phyloP scores from a whole-genome alignment of 805 yeast genomes.

The Candida nanaspora region DNA sequence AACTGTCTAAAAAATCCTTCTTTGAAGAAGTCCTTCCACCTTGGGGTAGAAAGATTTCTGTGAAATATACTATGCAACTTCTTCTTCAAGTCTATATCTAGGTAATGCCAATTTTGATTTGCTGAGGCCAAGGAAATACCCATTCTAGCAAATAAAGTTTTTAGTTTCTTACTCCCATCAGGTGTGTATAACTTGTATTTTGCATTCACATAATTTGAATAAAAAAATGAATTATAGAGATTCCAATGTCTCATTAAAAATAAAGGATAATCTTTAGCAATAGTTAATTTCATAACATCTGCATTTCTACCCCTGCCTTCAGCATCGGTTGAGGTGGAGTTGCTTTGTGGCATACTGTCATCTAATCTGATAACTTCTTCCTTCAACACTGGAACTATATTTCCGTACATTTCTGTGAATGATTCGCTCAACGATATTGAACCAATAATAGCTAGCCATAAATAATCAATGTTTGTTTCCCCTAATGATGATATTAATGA shows the following conservation, averaged over 20 bases:
- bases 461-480: constrained; percentile 57
- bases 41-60: constrained; percentile 66
- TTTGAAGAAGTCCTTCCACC: constrained; percentile 72
- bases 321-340: background rate
- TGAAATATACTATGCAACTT: constrained; percentile 62
- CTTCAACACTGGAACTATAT: constrained; percentile 62
- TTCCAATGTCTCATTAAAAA: constrained; percentile 91
- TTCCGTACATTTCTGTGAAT: constrained; percentile 68
- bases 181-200: constrained; percentile 85
- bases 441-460: constrained; percentile 90
- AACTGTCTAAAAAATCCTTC: constrained; percentile 83
- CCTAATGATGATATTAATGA: constrained; percentile 76
- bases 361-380: constrained; percentile 75
- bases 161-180: constrained; percentile 79
- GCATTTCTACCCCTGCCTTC: constrained; percentile 22
- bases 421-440: constrained; percentile 71
- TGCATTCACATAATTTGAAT: constrained; percentile 87
- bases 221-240: constrained; percentile 80
- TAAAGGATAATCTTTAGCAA: constrained; percentile 80
- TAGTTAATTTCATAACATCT: constrained; percentile 34
- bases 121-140: constrained; percentile 89
- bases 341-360: constrained; percentile 1
- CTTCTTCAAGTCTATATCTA: constrained; percentile 74
- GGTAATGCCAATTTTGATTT: constrained; percentile 85
- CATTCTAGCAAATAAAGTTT: constrained; percentile 93